Evolutionary conservation across 164 flowering plant genomes (phyloP).

Genomic region (Protea cynaroides): DNA sequence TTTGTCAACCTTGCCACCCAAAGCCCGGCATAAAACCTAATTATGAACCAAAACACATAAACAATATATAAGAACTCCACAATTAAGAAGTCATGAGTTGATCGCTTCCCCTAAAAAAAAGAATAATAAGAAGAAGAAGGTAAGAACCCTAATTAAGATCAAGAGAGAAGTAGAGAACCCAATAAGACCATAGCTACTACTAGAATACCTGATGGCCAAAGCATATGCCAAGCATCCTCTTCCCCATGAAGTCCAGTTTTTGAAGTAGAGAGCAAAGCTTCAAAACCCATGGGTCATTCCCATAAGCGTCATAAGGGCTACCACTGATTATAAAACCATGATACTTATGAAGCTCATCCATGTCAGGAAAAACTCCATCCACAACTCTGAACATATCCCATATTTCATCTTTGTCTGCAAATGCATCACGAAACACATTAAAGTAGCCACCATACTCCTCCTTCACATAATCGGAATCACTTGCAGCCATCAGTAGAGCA

Average conservation of each 20-base stretch:
- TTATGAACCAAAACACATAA: too few relatives aligned
- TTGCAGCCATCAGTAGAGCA: slow-evolving; percentile 57
- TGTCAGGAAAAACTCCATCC: neutral
- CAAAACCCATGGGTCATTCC: neutral
- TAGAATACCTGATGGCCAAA: neutral
- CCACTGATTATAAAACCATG: slow-evolving; percentile 49
- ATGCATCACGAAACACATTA: neutral
- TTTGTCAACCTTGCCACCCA: slow-evolving; percentile 69
- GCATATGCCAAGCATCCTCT: slow-evolving; percentile 34
- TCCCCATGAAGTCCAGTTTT: slow-evolving; percentile 51
- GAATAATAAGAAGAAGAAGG: too few relatives aligned
- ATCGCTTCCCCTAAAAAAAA: too few relatives aligned
- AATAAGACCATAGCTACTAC: neutral
- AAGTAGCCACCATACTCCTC: neutral
- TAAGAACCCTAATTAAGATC: neutral
- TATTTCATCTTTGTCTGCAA: slow-evolving; percentile 18
- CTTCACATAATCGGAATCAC: slow-evolving; percentile 40
- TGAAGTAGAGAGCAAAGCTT: slow-evolving; percentile 55
- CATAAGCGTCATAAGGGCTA: neutral
- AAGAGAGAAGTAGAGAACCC: neutral
- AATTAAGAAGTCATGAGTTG: too few relatives aligned
- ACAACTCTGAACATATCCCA: slow-evolving; percentile 45
- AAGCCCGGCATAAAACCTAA: slow-evolving; percentile 63
- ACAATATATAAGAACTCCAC: neutral
- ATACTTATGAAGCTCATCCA: slow-evolving; percentile 43